These are phyloP conservation scores for Colletotrichum eleusines DNA, from an alignment of 2,329 filamentous ascomycete species.

Conservation along the genomic window DNA sequence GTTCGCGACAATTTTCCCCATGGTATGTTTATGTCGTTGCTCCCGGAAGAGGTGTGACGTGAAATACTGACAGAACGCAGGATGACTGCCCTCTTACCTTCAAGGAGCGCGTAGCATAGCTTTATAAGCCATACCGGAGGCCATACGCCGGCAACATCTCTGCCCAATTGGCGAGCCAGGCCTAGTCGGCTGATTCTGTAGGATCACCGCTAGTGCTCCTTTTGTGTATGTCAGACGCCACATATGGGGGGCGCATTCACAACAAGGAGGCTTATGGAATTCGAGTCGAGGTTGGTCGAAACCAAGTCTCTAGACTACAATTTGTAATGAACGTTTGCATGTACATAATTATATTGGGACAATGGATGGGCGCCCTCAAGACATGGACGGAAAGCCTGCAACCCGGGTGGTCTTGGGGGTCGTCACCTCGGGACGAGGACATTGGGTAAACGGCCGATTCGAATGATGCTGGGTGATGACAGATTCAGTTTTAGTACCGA, in stretches of 20 bases:
- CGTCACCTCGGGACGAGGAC: background rate
- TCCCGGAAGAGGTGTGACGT: slow-evolving; percentile 28
- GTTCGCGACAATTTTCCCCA: slow-evolving; percentile 97
- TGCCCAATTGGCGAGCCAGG: slow-evolving; percentile 15
- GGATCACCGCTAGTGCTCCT: slow-evolving; percentile 23
- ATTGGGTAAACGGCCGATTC: slow-evolving; percentile 4
- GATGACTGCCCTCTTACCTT: slow-evolving; percentile 88
- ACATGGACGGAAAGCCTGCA: background rate
- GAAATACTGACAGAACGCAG: slow-evolving; percentile 57
- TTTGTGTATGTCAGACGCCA: slow-evolving; percentile 24
- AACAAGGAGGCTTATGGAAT: slow-evolving; percentile 13
- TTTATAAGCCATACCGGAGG: slow-evolving; percentile 3
- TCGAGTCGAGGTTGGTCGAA: slow-evolving; percentile 29
- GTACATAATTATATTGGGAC: slow-evolving; percentile 31
- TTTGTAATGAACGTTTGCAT: slow-evolving; percentile 38
- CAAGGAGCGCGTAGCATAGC: slow-evolving; percentile 63
- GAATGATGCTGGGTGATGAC: slow-evolving; percentile 10
- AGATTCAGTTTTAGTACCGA: slow-evolving; percentile 15
- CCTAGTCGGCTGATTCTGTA: slow-evolving; percentile 6
- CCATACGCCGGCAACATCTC: background rate
- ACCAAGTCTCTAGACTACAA: slow-evolving; percentile 26
- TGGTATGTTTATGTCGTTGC: slow-evolving; percentile 68
- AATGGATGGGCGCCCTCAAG: slow-evolving; percentile 18
- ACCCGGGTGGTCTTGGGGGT: background rate
- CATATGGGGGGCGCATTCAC: background rate